These are phyloP conservation scores for Cladosporium sp. DNA, from an alignment of 2,329 filamentous ascomycete species.

Conservation along the genomic window DNA sequence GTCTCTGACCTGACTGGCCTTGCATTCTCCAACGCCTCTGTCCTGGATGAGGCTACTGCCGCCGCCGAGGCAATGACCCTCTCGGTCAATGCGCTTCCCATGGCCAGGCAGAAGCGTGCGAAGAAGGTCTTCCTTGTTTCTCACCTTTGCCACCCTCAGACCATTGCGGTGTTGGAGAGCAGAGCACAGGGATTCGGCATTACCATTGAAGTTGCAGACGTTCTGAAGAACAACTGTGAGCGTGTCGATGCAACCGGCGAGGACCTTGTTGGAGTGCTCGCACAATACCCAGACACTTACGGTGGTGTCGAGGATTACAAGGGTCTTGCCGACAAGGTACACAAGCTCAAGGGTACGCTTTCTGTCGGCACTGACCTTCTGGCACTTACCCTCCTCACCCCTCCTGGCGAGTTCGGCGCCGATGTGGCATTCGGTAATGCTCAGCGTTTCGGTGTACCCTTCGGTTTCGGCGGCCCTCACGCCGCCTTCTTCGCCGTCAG, in stretches of 20 bases:
- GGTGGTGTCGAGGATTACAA: slow-evolving; percentile 77
- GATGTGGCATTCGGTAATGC: slow-evolving; percentile 94
- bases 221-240: slow-evolving; percentile 64
- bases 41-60: slow-evolving; percentile 88
- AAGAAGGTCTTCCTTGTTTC: slow-evolving; percentile 85
- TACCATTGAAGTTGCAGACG: slow-evolving; percentile 70
- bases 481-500: slow-evolving; percentile 92
- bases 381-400: slow-evolving; percentile 81
- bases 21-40: slow-evolving; percentile 84
- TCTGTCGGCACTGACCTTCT: slow-evolving; percentile 87
- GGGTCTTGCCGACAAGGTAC: slow-evolving; percentile 71
- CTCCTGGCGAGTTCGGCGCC: slow-evolving; percentile 90
- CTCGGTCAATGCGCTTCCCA: slow-evolving; percentile 73
- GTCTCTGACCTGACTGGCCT: slow-evolving; percentile 84
- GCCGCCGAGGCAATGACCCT: slow-evolving; percentile 96
- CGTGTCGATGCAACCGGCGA: slow-evolving; percentile 73
- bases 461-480: slow-evolving; percentile 92
- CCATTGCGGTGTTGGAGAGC: slow-evolving; percentile 77
- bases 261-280: slow-evolving; percentile 82
- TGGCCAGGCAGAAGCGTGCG: slow-evolving; percentile 68
- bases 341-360: slow-evolving; percentile 75
- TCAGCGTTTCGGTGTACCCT: slow-evolving; percentile 86
- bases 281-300: slow-evolving; percentile 92
- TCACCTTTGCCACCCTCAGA: slow-evolving; percentile 79
- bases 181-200: slow-evolving; percentile 92